A percentile compares a stretch with the other conserved stretches of the same genome.
These are phyloP conservation scores for Clarkia xantiana DNA, from an alignment of 345 rosid genomes.

Conservation along the genomic window DNA sequence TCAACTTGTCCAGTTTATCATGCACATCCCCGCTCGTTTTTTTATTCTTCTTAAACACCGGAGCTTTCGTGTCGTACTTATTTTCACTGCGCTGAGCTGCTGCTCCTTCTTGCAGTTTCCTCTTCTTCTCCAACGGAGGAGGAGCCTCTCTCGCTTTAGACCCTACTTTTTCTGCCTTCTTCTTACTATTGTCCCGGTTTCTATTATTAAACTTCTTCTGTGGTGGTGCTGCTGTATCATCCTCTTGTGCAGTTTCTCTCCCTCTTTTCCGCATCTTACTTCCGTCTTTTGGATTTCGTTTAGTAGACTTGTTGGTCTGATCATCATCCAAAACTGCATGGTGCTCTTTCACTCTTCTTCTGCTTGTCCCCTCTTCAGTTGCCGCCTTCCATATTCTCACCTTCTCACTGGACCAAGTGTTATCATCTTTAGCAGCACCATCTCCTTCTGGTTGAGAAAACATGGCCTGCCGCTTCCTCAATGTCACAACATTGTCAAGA, in stretches of 20 bases:
- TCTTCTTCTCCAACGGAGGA: slow-evolving; percentile 16
- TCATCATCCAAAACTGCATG: no score
- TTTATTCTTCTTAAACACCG: slow-evolving; percentile 21
- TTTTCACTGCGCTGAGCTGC: slow-evolving; percentile 23
- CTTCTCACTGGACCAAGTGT: slow-evolving; percentile 7
- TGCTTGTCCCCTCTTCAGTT: slow-evolving; percentile 11
- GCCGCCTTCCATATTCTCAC: slow-evolving; percentile 13
- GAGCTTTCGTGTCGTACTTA: no score
- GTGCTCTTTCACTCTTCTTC: slow-evolving; percentile 9
- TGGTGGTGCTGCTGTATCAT: slow-evolving; percentile 14
- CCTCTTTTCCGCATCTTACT: no score
- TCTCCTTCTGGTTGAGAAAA: slow-evolving; percentile 27
- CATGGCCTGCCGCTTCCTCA: slow-evolving; percentile 53
- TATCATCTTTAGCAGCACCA: slow-evolving; percentile 7
- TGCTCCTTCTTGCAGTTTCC: slow-evolving; percentile 25
- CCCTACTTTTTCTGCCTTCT: no score
- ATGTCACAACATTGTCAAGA: slow-evolving; percentile 56
- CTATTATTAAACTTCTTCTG: neutral
- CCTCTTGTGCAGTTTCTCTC: slow-evolving; percentile 1
- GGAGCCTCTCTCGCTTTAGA: no score
- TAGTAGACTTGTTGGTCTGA: no score
- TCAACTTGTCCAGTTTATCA: slow-evolving; percentile 58
- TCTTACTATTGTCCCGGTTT: neutral
- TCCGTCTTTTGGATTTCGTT: neutral
- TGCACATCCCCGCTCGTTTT: slow-evolving; percentile 33